Percentiles rank a stretch among this genome's conserved stretches.
phyloP scores from a whole-genome alignment of 148 eudicot species.

The Polygonum aviculare region DNA sequence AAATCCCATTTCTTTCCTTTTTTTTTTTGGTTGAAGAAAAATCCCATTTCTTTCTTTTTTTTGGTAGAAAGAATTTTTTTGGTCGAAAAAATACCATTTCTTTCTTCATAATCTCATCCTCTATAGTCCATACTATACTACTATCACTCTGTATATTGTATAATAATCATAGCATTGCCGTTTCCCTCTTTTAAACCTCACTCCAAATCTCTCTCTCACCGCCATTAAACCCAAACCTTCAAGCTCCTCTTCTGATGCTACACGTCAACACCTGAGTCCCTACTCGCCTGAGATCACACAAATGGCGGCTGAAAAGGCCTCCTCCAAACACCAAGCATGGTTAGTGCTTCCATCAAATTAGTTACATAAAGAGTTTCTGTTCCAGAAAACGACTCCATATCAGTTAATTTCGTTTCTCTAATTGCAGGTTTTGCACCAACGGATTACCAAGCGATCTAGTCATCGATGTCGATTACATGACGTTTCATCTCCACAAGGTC shows the following conservation, averaged over 20 bases:
- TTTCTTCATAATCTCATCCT: no score
- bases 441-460: constrained; percentile 74
- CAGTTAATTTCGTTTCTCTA: no score
- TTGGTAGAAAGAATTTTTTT: no score
- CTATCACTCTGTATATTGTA: no score
- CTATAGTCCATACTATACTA: no score
- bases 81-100: no score
- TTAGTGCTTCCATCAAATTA: background rate
- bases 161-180: background rate
- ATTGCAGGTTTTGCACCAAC: constrained; percentile 75
- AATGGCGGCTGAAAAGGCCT: constrained; percentile 54
- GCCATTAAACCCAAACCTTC: background rate
- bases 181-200: background rate
- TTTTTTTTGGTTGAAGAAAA: no score
- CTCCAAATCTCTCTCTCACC: background rate
- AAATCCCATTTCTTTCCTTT: no score
- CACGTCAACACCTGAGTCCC: background rate
- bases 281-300: background rate
- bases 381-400: background rate
- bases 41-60: no score
- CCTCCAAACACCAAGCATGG: constrained; percentile 86
- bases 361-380: background rate
- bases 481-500: constrained; percentile 95
- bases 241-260: background rate
- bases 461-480: constrained; percentile 71